Evolutionary conservation across 2,329 filamentous ascomycete species (phyloP).

Genomic region (Penicillium sp.): DNA sequence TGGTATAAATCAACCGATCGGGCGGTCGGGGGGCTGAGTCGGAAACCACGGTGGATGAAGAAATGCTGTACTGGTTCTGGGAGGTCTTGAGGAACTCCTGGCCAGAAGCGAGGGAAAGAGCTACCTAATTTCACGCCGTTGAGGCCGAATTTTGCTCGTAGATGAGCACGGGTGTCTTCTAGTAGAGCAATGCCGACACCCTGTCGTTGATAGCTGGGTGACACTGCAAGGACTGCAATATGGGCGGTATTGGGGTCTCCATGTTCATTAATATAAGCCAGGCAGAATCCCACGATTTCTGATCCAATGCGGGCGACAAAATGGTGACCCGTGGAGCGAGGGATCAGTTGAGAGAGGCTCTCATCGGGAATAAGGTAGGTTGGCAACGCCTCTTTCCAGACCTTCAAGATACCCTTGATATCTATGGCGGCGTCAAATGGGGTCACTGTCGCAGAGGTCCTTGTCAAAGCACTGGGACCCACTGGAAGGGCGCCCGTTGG

Average conservation of each 20-base stretch:
- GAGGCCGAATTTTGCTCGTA: constrained; percentile 27
- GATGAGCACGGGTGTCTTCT: constrained; percentile 29
- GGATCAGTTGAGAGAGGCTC: constrained; percentile 31
- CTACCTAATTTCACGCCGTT: constrained; percentile 30
- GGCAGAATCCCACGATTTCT: constrained; percentile 40
- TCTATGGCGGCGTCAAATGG: constrained; percentile 28
- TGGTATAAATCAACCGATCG: constrained; percentile 44
- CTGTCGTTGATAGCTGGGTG: constrained; percentile 34
- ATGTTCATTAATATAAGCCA: constrained; percentile 35
- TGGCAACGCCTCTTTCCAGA: constrained; percentile 43
- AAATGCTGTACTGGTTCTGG: constrained; percentile 39
- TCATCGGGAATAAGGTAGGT: constrained; percentile 35
- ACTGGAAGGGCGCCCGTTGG: constrained; percentile 42
- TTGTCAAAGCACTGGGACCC: constrained; percentile 16
- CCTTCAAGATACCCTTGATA: constrained; percentile 28
- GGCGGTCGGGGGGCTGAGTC: constrained; percentile 25
- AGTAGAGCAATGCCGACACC: constrained; percentile 45
- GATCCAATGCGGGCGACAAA: constrained; percentile 34
- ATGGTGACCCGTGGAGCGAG: constrained; percentile 32
- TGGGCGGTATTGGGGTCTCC: constrained; percentile 28
- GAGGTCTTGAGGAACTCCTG: constrained; percentile 45
- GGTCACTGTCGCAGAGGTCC: constrained; percentile 13
- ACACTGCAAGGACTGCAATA: constrained; percentile 42
- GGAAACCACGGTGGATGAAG: constrained; percentile 46
- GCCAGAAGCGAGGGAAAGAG: constrained; percentile 50